Evolutionary conservation across 306 rosid genomes (phyloP).

Genomic region (Cucumis hystrix): DNA sequence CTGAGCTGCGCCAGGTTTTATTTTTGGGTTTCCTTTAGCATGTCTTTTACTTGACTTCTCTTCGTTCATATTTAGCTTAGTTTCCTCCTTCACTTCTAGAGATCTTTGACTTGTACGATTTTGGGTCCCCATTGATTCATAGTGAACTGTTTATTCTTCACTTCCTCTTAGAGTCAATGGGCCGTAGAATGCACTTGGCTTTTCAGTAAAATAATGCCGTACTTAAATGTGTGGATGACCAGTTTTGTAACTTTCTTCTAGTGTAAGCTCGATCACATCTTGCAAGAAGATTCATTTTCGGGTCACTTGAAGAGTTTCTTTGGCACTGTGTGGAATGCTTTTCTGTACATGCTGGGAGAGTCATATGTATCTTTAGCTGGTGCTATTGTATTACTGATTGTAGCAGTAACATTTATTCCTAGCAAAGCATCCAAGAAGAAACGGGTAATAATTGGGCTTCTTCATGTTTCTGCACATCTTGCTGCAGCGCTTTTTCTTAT

Average conservation of each 20-base stretch:
- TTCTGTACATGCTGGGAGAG: conserved; percentile 50
- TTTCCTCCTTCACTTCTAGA: not conserved
- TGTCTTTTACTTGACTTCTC: not conserved
- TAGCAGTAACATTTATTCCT: conserved; percentile 73
- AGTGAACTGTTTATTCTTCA: not conserved
- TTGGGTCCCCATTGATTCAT: not conserved
- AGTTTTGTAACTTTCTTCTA: conserved; percentile 24
- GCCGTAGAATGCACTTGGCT: not conserved
- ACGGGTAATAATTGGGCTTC: conserved; percentile 57
- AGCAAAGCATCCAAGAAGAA: conserved; percentile 75
- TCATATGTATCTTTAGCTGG: conserved; percentile 72
- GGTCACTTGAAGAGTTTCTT: conserved; percentile 68
- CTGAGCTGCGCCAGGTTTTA: not conserved
- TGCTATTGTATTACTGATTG: conserved; percentile 49
- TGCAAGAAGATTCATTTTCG: conserved; percentile 71
- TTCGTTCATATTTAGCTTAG: not conserved
- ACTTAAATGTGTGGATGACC: conserved; percentile 16
- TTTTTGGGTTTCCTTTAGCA: not conserved
- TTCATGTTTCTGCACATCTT: conserved; percentile 89
- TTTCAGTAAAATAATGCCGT: not conserved
- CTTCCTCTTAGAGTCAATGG: not conserved
- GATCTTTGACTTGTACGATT: not conserved
- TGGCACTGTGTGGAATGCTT: conserved; percentile 74
- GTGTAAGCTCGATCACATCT: conserved; percentile 86
- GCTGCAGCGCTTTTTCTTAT: conserved; percentile 77